Evolutionary conservation across 139 green algal species (phyloP).

Genomic region (Haematococcus lacustris): DNA sequence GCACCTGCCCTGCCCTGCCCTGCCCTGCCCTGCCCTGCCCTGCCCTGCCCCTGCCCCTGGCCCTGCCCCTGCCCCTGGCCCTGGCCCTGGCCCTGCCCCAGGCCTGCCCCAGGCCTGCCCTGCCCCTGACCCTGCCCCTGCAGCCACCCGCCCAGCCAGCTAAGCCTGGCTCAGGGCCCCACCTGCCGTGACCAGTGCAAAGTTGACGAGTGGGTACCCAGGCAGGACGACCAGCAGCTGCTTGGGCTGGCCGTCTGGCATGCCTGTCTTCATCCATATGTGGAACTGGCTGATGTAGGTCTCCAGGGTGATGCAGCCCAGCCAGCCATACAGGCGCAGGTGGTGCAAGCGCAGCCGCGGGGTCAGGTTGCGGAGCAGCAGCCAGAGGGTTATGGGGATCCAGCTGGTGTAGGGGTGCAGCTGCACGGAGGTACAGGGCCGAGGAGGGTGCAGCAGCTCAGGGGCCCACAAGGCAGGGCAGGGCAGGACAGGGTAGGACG

Average conservation of each 20-base stretch:
- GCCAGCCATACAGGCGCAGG: slow-evolving; percentile 81
- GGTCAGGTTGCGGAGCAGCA: slow-evolving; percentile 81
- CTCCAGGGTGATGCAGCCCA: slow-evolving; percentile 95
- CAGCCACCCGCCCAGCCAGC: no score
- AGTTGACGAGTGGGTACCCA: slow-evolving; percentile 89
- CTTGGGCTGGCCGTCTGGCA: slow-evolving; percentile 85
- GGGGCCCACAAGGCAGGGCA: no score
- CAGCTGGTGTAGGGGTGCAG: slow-evolving; percentile 95
- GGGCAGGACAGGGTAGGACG: no score
- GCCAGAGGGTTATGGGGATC: slow-evolving; percentile 88
- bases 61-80: no score
- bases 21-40: no score
- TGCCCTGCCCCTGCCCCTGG: no score
- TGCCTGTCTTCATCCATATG: slow-evolving; percentile 77
- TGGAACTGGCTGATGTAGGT: slow-evolving; percentile 93
- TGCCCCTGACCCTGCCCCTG: no score
- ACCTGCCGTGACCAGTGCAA: slow-evolving; percentile 67
- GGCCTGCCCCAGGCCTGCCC: no score
- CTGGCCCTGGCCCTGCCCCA: no score
- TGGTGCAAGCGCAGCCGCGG: slow-evolving; percentile 54
- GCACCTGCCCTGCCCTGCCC: no score
- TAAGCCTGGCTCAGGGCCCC: no score
- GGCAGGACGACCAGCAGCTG: slow-evolving; percentile 72
- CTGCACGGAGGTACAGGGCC: slow-evolving; percentile 3
- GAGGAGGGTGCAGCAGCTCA: no score